Evolutionary conservation across 495 filamentous ascomycete species (phyloP).

Genomic region (Bryoglossum gracile): DNA sequence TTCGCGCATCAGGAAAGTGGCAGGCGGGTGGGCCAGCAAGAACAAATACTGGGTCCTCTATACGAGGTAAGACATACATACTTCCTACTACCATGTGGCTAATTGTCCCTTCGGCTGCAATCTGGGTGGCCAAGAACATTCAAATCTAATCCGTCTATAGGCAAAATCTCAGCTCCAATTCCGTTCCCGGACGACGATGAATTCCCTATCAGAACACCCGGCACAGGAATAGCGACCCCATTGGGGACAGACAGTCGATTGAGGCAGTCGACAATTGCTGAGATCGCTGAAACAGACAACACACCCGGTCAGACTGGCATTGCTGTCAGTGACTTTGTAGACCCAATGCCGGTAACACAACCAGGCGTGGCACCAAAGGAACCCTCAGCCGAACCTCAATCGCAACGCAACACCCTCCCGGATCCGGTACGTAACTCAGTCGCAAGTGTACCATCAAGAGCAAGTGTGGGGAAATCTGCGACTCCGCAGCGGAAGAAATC

Average conservation of each 20-base stretch:
- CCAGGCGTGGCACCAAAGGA: background rate
- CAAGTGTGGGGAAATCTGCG: slow-evolving; percentile 17
- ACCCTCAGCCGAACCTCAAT: slow-evolving; percentile 6
- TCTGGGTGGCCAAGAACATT: too few relatives aligned
- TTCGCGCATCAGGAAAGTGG: slow-evolving; percentile 15
- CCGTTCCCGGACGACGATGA: slow-evolving; percentile 37
- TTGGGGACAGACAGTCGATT: slow-evolving; percentile 12
- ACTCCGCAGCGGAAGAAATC: slow-evolving; percentile 46
- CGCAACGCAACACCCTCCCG: slow-evolving; percentile 2
- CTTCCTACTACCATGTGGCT: too few relatives aligned
- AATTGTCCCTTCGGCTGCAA: too few relatives aligned
- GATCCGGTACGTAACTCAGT: slow-evolving; percentile 12
- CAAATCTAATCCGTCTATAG: too few relatives aligned
- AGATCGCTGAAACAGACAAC: slow-evolving; percentile 7
- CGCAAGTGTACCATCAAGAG: slow-evolving; percentile 13
- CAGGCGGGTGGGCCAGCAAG: slow-evolving; percentile 4
- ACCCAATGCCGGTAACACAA: slow-evolving; percentile 1
- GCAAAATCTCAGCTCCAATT: slow-evolving; percentile 38
- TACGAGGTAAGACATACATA: slow-evolving; percentile 40
- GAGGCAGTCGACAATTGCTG: slow-evolving; percentile 5
- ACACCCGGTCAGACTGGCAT: background rate
- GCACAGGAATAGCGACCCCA: slow-evolving; percentile 30
- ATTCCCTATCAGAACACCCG: slow-evolving; percentile 34
- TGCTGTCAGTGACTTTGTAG: background rate
- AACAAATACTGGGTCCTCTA: slow-evolving; percentile 23